Evolutionary conservation across 495 filamentous ascomycete species (phyloP), one percentile per base, ranked within the genome.

Genomic region (Tuber magnatum): DNA sequence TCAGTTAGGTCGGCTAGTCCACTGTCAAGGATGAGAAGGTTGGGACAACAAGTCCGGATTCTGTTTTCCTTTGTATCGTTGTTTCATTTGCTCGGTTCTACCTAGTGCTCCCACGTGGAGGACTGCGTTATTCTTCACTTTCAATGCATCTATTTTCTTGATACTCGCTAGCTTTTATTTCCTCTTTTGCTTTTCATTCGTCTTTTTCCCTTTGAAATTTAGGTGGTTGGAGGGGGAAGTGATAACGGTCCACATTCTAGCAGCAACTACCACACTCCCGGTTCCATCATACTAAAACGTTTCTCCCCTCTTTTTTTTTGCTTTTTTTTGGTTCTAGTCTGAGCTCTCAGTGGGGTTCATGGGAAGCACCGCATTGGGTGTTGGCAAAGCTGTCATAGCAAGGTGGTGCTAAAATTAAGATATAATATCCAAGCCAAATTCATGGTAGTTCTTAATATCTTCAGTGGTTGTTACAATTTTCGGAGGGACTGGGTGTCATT

Each of bases 51-150:
- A 8, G 56, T 65, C 16, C 14, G 5, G 56, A 65, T 71, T 71
- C 14, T 40, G 3, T 22, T 71, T 44, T n/a, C 40, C 72, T 76
- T 74, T 80, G 74, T 80, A 73, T 48, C 51, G 16, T 20, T 48
- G 28, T 35, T 65, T 28, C 28, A 65, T 65, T 48, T 69, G 43
- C 43, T 73, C 68, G 22, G 28, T 73, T 73, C 51, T 73, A 51
- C 22, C 68, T 69, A 32, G 43, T n/a, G 42, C 32, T 72, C 18
- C 43, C 14, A 44, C 12, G 16, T 71, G 69, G 69, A 44, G 69
- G 28, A 32, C 28, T 48, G 10, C 14, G 35, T 22, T 71, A 44
- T 44, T n/a, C 42, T 71, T 71, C 24, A 18, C 69, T 35, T 35
- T 65, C 56, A 65, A 65, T 65, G 28, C 28, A 35, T 32, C 14